Evolutionary conservation across 176 grass and related monocot genomes (phyloP).

Genomic region (Musa troglodytarum): DNA sequence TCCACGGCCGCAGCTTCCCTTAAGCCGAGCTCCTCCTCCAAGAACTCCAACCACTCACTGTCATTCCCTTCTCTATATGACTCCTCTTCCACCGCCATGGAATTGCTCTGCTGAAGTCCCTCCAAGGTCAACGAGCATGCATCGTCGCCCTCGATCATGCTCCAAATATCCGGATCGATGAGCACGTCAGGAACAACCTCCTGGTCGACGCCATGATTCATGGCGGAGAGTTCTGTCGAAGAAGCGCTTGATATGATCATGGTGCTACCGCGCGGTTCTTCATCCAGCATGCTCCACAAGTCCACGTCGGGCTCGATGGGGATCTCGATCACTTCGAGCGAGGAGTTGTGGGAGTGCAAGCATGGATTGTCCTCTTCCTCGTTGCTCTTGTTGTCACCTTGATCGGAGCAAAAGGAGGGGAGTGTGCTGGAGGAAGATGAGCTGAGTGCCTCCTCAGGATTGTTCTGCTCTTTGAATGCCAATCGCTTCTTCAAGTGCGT

Average conservation of each 20-base stretch:
- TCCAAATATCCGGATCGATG: not conserved
- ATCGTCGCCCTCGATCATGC: constrained; percentile 3
- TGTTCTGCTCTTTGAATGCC: not conserved
- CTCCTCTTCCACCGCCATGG: not conserved
- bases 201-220: not conserved
- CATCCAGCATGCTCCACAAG: not conserved
- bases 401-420: no score
- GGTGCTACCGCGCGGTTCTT: not conserved
- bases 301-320: not conserved
- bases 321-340: not conserved
- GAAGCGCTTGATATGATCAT: not conserved
- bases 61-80: not conserved
- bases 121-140: not conserved
- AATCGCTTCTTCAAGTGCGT: constrained; percentile 18
- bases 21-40: constrained; percentile 9
- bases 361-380: not conserved
- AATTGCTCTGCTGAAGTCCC: not conserved
- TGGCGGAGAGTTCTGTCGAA: not conserved
- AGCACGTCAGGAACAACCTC: not conserved
- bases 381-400: no score
- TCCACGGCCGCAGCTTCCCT: not conserved
- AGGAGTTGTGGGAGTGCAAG: not conserved
- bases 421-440: not conserved
- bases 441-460: not conserved
- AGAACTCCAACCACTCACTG: constrained; percentile 1